These are phyloP conservation scores for Tetrapisispora iriomotensis DNA, from an alignment of 805 yeast species.

Conservation along the genomic window DNA sequence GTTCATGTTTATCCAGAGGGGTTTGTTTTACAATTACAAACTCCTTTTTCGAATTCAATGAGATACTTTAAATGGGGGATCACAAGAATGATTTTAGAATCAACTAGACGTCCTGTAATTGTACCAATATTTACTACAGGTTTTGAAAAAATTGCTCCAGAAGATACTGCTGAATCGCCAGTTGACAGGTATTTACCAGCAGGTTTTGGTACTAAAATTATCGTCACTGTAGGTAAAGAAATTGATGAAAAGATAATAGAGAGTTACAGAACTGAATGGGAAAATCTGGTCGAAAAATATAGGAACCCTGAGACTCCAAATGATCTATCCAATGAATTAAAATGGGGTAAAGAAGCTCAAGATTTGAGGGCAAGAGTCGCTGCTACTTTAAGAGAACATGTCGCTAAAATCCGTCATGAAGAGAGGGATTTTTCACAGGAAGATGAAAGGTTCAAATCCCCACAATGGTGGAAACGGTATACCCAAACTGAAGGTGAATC, in stretches of 20 bases:
- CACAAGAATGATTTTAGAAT: conserved; percentile 70
- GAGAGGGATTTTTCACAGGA: conserved; percentile 43
- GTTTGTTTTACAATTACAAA: conserved; percentile 73
- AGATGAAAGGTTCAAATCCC: conserved; percentile 58
- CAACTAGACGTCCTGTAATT: conserved; percentile 73
- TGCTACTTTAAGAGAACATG: conserved; percentile 52
- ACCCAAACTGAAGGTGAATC: conserved; percentile 55
- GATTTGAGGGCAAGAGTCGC: conserved; percentile 64
- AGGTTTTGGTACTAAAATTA: conserved; percentile 57
- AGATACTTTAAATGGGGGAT: conserved; percentile 95
- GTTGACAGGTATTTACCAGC: conserved; percentile 50
- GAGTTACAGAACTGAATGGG: conserved; percentile 62
- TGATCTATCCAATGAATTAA: conserved; percentile 55
- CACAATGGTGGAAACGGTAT: conserved; percentile 65
- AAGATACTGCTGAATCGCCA: conserved; percentile 45
- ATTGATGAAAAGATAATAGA: conserved; percentile 52
- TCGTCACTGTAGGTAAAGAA: conserved; percentile 62
- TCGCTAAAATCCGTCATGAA: conserved; percentile 37
- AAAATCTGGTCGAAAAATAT: conserved; percentile 44
- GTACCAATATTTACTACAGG: conserved; percentile 84
- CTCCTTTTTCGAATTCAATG: conserved; percentile 79
- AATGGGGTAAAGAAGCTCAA: conserved; percentile 53
- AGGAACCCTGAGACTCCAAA: conserved; percentile 40
- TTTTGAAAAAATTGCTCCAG: conserved; percentile 80
- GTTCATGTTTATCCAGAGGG: conserved; percentile 94